Evolutionary conservation across 768 basidiomycete species (phyloP).

Genomic region (Leucosporidium scottii): DNA sequence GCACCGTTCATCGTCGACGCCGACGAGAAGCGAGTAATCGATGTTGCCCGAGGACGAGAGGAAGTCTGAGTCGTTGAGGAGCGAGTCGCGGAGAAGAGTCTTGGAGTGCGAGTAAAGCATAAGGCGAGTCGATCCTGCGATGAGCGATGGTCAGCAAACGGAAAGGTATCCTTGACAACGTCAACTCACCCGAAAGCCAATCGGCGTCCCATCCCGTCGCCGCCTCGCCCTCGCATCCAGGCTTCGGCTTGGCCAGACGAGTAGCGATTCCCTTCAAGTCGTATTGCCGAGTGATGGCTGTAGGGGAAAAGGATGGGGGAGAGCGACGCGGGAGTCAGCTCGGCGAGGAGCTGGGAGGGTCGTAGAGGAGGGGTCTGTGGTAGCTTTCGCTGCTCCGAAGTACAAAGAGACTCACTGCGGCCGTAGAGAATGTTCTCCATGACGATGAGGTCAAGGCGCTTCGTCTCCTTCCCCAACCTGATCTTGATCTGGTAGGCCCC

Average conservation of each 20-base stretch:
- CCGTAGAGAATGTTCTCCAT: constrained; percentile 91
- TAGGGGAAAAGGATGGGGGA: background rate
- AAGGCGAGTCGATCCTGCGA: constrained; percentile 42
- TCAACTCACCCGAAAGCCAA: constrained; percentile 15
- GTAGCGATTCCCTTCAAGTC: constrained; percentile 25
- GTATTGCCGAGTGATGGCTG: constrained; percentile 11
- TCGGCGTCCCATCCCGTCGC: constrained; percentile 24
- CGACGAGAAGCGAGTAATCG: constrained; percentile 92
- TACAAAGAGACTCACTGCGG: constrained; percentile 52
- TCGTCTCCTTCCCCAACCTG: constrained; percentile 54
- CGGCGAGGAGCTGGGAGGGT: too few species aligned
- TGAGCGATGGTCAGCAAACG: background rate
- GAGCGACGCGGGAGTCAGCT: background rate
- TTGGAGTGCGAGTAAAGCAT: constrained; percentile 79
- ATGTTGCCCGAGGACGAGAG: constrained; percentile 87
- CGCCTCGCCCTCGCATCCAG: background rate
- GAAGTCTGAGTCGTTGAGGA: constrained; percentile 91
- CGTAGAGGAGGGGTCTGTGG: too few species aligned
- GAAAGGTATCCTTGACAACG: background rate
- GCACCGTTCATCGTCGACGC: constrained; percentile 54
- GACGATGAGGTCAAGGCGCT: constrained; percentile 63
- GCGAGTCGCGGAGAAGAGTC: constrained; percentile 75
- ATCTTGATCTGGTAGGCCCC: constrained; percentile 88
- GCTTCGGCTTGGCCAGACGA: constrained; percentile 15
- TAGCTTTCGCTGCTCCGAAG: too few species aligned